Base-by-base conservation (phyloP, 768 basidiomycete genomes). In the Naematelia aurantialba region DNA sequence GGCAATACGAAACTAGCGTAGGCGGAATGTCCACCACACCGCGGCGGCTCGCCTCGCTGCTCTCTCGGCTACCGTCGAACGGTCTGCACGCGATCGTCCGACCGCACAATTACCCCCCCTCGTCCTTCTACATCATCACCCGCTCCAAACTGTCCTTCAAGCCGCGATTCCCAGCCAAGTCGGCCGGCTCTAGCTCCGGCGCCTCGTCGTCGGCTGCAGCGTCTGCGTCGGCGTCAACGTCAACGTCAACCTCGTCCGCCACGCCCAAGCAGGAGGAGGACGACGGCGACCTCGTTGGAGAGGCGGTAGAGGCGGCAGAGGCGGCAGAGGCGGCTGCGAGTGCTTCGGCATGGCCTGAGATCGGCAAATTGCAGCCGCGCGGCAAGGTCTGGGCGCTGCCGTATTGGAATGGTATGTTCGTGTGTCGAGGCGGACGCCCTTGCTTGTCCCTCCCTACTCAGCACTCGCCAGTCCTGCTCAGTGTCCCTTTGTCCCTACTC, bases 361-460 rank as follows among this genome's bases (percentile, higher is more conserved):
- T 19, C 31, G 30, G 47, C 25, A 39, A 13, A 22, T 22, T 65
- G n/a, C 48, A 50, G 31, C 56, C 56, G 27, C 25, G 21, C 46
- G 63, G 63, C n/a, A 58, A 57, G 30, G 60, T 54, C 11, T 65
- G 60, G 60, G 63, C 52, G 21, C 31, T 61, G 60, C 5, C 29
- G 21, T 65, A 54, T 48, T 14, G 30, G 49, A 31, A 61, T 52
- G 59, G 63, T 65, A 48, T 26, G 63, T 58, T 45, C 8, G n/a
- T 12, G 1, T 45, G 13, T 25, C n/a, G n/a, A n/a, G n/a, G n/a
- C n/a, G n/a, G n/a, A n/a, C n/a, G n/a, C n/a, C n/a, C n/a, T n/a
- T n/a, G n/a, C n/a, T n/a, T n/a, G n/a, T n/a, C n/a, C n/a, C n/a
- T n/a, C n/a, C n/a, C n/a, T n/a, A n/a, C n/a, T n/a, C n/a, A n/a